Evolutionary conservation across 2,329 filamentous ascomycete species (phyloP), one percentile per base, ranked within the genome.

Genomic region (Hirsutella minnesotensis): DNA sequence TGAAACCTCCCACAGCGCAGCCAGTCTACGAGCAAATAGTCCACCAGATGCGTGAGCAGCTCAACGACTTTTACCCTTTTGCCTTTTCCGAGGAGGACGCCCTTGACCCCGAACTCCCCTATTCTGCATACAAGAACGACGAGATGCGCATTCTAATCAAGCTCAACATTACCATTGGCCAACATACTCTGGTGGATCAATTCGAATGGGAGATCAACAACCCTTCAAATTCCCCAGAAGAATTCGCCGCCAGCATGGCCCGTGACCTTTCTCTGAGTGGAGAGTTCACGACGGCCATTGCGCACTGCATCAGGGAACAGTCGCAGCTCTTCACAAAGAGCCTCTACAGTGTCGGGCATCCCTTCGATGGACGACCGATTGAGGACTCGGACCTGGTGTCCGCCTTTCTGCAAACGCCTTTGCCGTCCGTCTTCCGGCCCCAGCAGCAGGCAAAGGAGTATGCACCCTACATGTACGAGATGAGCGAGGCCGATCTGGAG

Each of bases 201-300:
- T 96, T 98, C 48, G 92, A 98, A 63, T 98, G 92, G 92, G 92
- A 98, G 54, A 88, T 96, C 59, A 96, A 96, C 64, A 94, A 95
- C 59, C 84, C 89, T 0, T 68, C 83, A 43, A 98, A 98, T 61
- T 94, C 85, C 0, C 88, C 92, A 3, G 92, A 98, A 64, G 87
- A 94, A 45, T 98, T 98, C 60, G 92, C 92, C 21, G 71, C 77
- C 47, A 81, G 81, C 58, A 94, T 96, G 86, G 81, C 89, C 0
- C 78, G 80, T 46, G 92, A 98, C 56, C 73, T 98, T 21, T 89
- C 89, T 4, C 73, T 98, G 16, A 87, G 86, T 1, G 92, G 92
- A 49, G 92, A 98, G 61, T 98, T 98, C 56, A 89, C 87, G 3
- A 98, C 92, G 0, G 90, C 92, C 8, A 96, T 98, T 59, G 92